Base-by-base conservation (phyloP, 1,284 basidiomycete genomes). In the Volvariella volvacea region DNA sequence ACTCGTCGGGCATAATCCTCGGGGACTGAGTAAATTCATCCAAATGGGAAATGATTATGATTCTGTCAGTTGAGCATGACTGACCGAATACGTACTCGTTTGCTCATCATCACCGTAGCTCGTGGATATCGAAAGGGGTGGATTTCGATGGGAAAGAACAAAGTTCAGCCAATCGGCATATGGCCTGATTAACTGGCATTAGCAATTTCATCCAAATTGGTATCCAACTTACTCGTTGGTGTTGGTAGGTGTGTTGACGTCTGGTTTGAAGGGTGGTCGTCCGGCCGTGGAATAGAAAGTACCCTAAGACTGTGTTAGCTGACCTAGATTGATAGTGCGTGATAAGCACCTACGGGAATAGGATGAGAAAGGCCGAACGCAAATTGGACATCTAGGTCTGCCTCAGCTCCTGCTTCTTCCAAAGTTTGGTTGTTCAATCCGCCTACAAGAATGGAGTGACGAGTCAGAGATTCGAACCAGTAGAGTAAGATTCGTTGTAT, bases 101-200 rank as follows among this genome's bases (percentile, higher is more conserved):
- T 84, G 80, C 45, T 87, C 83, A 47, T 78, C 64, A 51, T 89
- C 86, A 7, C 75, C 83, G 55, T 90, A 83, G 50, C 73, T 76
- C 1, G 80, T 84, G 16, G 79, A 78, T 51, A 84, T 76, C 10
- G 74, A 64, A 46, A 70, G 68, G n/a, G 82, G 80, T 14, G 70
- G 55, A 19, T 67, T 60, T 7, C 56, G 30, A 33, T 62, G 66
- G 33, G 60, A 51, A 2, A 68, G 57, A 41, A 83, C 57, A 44
- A 72, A 83, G 48, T 79, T 70, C 16, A 88, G 60, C 80, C 83
- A 85, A 10, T 61, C 57, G 8, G 48, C 41, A 40, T 63, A 64
- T 9, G 62, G 62, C 31, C 48, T 44, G 28, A 19, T 10, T 14
- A 30, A 25, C 15, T 28, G 32, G 12, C 2, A 3, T 42, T 10